Percentiles rank a stretch among this genome's conserved stretches.
Conservation (phyloP, 2,329 filamentous ascomycete species). For the Orbilia quercus region DNA sequence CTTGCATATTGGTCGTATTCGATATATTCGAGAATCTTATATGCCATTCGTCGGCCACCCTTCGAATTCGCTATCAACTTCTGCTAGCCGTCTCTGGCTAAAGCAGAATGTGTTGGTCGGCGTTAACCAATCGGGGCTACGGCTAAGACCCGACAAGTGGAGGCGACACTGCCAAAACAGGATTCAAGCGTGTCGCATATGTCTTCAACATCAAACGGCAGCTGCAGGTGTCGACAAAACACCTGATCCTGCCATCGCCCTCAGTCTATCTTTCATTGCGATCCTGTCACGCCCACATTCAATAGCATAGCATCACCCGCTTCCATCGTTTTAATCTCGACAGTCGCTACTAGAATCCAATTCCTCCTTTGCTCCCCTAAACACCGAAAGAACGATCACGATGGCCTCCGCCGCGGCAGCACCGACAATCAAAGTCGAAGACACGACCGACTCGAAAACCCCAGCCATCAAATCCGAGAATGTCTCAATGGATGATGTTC, state of each 20-base stretch:
- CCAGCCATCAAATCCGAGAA: slow-evolving; percentile 52
- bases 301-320: too few species aligned
- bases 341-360: too few species aligned
- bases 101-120: not conserved
- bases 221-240: slow-evolving; percentile 19
- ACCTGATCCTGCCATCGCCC: not conserved
- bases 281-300: too few species aligned
- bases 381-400: slow-evolving; percentile 5
- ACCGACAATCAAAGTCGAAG: slow-evolving; percentile 53
- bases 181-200: slow-evolving; percentile 50
- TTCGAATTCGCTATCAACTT: not conserved
- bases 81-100: too few species aligned
- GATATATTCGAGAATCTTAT: slow-evolving; percentile 5
- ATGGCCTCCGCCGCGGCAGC: slow-evolving; percentile 44
- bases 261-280: not conserved
- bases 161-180: slow-evolving; percentile 33
- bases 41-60: too few species aligned
- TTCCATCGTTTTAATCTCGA: too few species aligned
- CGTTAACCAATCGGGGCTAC: slow-evolving; percentile 14
- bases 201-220: slow-evolving; percentile 33
- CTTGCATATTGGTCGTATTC: slow-evolving; percentile 22
- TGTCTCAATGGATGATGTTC: slow-evolving; percentile 51
- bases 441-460: slow-evolving; percentile 34
- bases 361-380: not conserved
- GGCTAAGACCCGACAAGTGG: not conserved